Conservation (phyloP, 2,329 filamentous ascomycete species). For the Fusarium papillatum region DNA sequence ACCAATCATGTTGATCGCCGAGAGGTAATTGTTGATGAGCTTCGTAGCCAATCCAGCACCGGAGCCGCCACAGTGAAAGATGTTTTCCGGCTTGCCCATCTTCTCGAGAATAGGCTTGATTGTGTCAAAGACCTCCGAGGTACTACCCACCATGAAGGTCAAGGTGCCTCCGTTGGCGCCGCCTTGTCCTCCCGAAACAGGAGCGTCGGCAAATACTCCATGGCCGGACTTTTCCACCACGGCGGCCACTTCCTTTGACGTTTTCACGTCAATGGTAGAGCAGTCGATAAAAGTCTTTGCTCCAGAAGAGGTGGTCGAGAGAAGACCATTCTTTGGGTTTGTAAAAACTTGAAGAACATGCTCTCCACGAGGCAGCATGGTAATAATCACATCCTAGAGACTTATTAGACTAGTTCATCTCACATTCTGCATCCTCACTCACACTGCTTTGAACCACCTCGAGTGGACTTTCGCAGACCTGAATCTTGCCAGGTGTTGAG, state of each 20-base stretch:
- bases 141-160: slow-evolving; percentile 32
- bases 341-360: slow-evolving; percentile 10
- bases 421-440: neutral
- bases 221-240: slow-evolving; percentile 3
- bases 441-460: neutral
- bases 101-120: slow-evolving; percentile 4
- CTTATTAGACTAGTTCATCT: neutral
- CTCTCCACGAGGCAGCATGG: slow-evolving; percentile 16
- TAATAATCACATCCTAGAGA: slow-evolving; percentile 19
- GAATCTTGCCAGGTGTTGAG: neutral
- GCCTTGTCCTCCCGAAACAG: slow-evolving; percentile 25
- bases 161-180: slow-evolving; percentile 24
- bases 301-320: neutral
- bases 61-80: slow-evolving; percentile 26
- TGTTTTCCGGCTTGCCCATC: slow-evolving; percentile 12
- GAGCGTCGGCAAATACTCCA: slow-evolving; percentile 25
- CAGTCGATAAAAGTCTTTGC: slow-evolving; percentile 16
- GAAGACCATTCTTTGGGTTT: slow-evolving; percentile 4
- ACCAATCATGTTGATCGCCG: slow-evolving; percentile 28
- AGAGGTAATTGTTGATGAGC: slow-evolving; percentile 34
- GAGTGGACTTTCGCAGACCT: neutral
- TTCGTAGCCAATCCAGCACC: slow-evolving; percentile 30
- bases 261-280: slow-evolving; percentile 16
- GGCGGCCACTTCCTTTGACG: neutral
- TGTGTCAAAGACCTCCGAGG: neutral